Base-by-base conservation (phyloP, 805 yeast species). In the Blastobotrys parvus region DNA sequence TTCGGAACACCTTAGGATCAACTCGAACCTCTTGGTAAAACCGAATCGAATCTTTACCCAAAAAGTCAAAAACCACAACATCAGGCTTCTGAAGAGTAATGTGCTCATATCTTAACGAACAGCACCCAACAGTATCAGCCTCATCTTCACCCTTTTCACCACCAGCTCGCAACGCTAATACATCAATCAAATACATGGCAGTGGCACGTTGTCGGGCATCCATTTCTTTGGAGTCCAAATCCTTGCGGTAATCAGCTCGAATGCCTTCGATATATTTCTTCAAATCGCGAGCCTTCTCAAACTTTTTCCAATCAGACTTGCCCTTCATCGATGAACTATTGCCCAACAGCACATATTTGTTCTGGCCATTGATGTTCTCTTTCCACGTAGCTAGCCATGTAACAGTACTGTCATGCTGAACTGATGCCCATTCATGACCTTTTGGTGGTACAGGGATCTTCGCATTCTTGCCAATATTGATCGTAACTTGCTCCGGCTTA, bases 331-430 rank as follows among this genome's bases (percentile, higher is more conserved):
- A 82, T 0, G 97, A 89, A 52, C 77, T 85, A 17, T 90, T 92
- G 3, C 95, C 95, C 62, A 90, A 78, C 58, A 94, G 70, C 41
- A 90, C 97, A 59, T 90, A 90, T 62, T 90, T 90, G 54, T 79
- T 75, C 22, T 82, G 72, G 51, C 82, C 84, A 39, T 85, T 78
- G 52, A 90, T 84, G 57, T 90, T 90, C 63, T 90, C 97, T 59
- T 82, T 80, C 97, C 97, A 90, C 84, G 82, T 88, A 0, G 97
- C 97, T 43, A 90, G 70, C 98, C 98, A 90, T 10, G 90, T 78
- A 21, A 89, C 97, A 0, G 88, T 80, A 53, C 82, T 82, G 60
- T 90, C 97, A 60, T 89, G 94, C 51, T 74, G 74, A 20, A 90
- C 71, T 52, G 85, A 95, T 13, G 84, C 95, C 98, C 98, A 90